Percentiles rank a stretch among this genome's conserved stretches.
These are phyloP conservation scores for Sporothrix phasma DNA, from an alignment of 2,329 filamentous ascomycete species.

Conservation along the genomic window DNA sequence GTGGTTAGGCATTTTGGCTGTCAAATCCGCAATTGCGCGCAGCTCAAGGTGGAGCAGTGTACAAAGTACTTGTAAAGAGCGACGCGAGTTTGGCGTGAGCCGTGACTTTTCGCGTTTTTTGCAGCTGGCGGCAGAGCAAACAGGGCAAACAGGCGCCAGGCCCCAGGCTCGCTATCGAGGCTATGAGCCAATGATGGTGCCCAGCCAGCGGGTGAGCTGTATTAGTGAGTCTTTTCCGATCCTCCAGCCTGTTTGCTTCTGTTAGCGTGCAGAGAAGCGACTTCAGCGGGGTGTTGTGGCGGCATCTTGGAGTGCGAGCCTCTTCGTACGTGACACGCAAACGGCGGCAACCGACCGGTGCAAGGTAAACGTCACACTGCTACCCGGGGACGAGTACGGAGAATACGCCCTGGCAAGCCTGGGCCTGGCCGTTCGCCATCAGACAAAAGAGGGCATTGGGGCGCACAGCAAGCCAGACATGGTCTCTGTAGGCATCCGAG, in stretches of 20 bases:
- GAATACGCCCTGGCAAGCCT: neutral
- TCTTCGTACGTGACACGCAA: no score
- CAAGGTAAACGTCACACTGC: no score
- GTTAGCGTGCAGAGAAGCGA: slow-evolving; percentile 1
- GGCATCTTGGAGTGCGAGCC: neutral
- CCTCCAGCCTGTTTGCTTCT: neutral
- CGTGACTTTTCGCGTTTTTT: slow-evolving; percentile 19
- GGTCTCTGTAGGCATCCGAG: neutral
- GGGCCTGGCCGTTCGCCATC: neutral
- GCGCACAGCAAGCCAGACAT: neutral
- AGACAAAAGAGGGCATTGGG: neutral
- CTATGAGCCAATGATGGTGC: neutral
- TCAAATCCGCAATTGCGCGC: neutral
- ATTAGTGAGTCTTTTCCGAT: neutral
- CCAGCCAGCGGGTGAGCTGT: neutral
- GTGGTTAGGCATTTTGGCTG: neutral
- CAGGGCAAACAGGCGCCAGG: neutral
- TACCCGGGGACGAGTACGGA: neutral
- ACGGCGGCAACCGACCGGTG: no score
- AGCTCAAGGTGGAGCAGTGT: no score
- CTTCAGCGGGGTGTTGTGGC: neutral
- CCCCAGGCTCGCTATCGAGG: neutral
- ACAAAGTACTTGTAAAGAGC: no score
- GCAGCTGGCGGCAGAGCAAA: neutral
- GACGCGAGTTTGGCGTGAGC: neutral